Evolutionary conservation across 2,329 filamentous ascomycete species (phyloP).

Genomic region (Claviceps monticola): DNA sequence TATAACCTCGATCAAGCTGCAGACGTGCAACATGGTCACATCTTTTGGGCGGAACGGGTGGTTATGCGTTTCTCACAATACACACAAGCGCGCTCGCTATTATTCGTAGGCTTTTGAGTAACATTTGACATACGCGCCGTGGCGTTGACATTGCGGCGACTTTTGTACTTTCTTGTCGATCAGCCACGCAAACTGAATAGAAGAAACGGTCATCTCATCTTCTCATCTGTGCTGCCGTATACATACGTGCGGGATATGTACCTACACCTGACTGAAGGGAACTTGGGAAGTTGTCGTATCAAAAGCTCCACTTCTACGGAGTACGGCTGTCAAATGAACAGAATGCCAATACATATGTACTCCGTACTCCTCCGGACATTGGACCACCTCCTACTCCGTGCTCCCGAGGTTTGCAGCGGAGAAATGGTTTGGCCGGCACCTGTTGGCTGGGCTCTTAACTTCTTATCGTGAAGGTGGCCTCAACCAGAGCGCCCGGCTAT

Average conservation of each 20-base stretch:
- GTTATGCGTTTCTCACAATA: too few species aligned
- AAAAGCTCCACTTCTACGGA: too few species aligned
- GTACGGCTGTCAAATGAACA: too few species aligned
- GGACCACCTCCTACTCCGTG: too few species aligned
- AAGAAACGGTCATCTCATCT: not conserved
- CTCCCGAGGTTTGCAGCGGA: slow-evolving; percentile 12
- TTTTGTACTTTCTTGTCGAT: slow-evolving; percentile 19
- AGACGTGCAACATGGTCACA: too few species aligned
- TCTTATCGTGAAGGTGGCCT: slow-evolving; percentile 31
- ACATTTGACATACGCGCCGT: not conserved
- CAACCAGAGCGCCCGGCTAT: slow-evolving; percentile 12
- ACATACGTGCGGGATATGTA: too few species aligned
- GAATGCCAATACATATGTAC: too few species aligned
- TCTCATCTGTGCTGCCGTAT: not conserved
- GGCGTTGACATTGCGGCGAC: slow-evolving; percentile 2
- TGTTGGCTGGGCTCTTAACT: slow-evolving; percentile 15
- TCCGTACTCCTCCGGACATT: too few species aligned
- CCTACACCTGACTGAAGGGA: too few species aligned
- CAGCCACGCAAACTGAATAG: slow-evolving; percentile 7
- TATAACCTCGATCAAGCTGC: too few species aligned
- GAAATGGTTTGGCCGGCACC: slow-evolving; percentile 18
- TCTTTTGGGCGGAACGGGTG: too few species aligned
- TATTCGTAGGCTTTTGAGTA: slow-evolving; percentile 12
- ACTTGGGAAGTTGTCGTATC: too few species aligned
- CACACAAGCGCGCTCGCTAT: slow-evolving; percentile 21